phyloP scores from a whole-genome alignment of 2,329 filamentous ascomycete species.

The Fusarium virguliforme region DNA sequence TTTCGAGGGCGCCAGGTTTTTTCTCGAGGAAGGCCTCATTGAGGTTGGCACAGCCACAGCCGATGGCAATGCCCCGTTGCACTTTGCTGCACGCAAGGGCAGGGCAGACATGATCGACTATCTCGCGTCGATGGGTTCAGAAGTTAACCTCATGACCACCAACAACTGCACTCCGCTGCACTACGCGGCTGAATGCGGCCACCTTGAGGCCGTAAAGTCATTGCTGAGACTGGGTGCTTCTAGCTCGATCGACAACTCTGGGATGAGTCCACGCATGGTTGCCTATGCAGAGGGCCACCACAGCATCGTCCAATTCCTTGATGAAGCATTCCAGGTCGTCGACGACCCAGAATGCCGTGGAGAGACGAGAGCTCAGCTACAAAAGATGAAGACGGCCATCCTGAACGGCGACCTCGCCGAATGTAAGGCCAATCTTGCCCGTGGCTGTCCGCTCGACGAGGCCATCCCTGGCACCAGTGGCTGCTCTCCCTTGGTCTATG shows the following conservation, averaged over 20 bases:
- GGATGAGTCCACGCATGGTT: not conserved
- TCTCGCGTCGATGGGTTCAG: not conserved
- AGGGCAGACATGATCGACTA: not conserved
- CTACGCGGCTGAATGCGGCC: not conserved
- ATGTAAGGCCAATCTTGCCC: not conserved
- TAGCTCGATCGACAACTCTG: not conserved
- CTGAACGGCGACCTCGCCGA: not conserved
- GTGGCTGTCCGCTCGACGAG: not conserved
- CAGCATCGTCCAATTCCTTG: not conserved
- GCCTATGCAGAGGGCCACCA: not conserved
- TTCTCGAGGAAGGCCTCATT: not conserved
- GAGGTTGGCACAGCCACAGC: too few relatives aligned
- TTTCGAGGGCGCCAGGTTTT: not conserved
- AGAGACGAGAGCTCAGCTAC: not conserved
- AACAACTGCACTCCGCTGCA: not conserved
- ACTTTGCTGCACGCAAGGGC: not conserved
- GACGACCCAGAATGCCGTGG: not conserved
- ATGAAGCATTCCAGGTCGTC: not conserved
- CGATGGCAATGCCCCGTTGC: not conserved
- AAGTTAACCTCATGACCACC: not conserved
- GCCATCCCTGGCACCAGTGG: not conserved
- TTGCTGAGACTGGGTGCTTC: not conserved
- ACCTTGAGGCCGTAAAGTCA: not conserved
- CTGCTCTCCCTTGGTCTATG: not conserved
- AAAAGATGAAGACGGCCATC: not conserved